Evolutionary conservation across 2,329 filamentous ascomycete species (phyloP).

Genomic region (Microcyclosporella mali): DNA sequence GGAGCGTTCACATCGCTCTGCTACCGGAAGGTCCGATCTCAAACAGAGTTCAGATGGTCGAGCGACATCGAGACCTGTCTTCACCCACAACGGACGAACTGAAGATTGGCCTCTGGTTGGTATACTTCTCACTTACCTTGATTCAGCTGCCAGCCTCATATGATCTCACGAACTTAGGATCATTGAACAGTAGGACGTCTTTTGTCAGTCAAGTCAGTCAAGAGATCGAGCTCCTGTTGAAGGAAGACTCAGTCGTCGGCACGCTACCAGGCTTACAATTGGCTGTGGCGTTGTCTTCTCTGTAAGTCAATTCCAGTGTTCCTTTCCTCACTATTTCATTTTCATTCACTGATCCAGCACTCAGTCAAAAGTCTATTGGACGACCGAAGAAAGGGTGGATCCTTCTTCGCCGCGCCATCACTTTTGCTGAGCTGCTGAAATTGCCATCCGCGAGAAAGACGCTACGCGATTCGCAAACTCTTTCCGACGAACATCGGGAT

Average conservation of each 20-base stretch:
- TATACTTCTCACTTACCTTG: constrained; percentile 3
- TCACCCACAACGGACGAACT: neutral
- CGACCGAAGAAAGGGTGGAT: constrained; percentile 7
- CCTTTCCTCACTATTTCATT: too few species aligned
- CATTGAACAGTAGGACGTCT: neutral
- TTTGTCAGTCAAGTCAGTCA: too few species aligned
- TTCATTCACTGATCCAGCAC: too few species aligned
- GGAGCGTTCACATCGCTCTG: constrained; percentile 5
- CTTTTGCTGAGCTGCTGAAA: constrained; percentile 6
- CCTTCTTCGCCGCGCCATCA: constrained; percentile 5
- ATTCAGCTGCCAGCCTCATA: constrained; percentile 5
- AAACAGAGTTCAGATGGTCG: constrained; percentile 1
- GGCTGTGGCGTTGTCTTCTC: too few species aligned
- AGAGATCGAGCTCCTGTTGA: too few species aligned
- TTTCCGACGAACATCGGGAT: neutral
- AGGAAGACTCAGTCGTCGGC: too few species aligned
- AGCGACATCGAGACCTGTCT: neutral
- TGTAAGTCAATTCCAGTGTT: too few species aligned
- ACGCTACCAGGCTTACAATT: too few species aligned
- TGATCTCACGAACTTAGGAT: neutral
- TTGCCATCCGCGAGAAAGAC: neutral
- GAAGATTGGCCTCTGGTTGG: constrained; percentile 2
- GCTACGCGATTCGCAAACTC: neutral
- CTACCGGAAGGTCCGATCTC: constrained; percentile 3
- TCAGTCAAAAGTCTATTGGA: constrained; percentile 6